phyloP scores from a whole-genome alignment of 768 basidiomycete species.

The Strobilomyces dryophilus region DNA sequence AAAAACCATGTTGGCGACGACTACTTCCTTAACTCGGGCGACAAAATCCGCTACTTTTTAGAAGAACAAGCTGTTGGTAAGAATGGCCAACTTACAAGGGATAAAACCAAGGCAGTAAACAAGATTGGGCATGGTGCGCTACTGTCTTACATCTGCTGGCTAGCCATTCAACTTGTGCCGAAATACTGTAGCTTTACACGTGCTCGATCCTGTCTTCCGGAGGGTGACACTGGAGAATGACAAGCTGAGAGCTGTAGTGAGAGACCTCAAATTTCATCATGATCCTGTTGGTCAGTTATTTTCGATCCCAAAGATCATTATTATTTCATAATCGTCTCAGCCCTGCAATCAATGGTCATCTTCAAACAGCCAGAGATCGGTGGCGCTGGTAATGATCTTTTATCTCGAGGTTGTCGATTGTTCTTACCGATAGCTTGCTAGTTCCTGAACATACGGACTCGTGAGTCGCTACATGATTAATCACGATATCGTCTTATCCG shows the following conservation, averaged over 20 bases:
- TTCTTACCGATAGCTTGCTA: conserved; percentile 22
- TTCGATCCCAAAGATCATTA: not conserved
- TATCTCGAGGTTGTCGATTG: not conserved
- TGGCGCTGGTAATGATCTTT: conserved; percentile 63
- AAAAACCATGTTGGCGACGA: conserved; percentile 82
- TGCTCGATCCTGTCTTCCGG: conserved; percentile 78
- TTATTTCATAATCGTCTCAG: conserved; percentile 33
- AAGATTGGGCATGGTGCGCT: conserved; percentile 85
- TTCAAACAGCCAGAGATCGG: conserved; percentile 93
- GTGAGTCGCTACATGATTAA: conserved; percentile 40
- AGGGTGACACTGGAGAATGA: conserved; percentile 79
- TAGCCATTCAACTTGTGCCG: not conserved
- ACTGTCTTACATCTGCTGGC: not conserved
- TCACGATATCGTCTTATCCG: not conserved
- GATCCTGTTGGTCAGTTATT: conserved; percentile 70
- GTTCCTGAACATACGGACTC: conserved; percentile 95
- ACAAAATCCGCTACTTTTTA: conserved; percentile 94
- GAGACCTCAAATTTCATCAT: conserved; percentile 76
- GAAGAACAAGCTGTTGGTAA: conserved; percentile 81
- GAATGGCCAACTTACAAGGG: conserved; percentile 63
- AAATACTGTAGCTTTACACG: conserved; percentile 64
- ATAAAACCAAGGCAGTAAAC: conserved; percentile 81
- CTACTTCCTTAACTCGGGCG: conserved; percentile 88
- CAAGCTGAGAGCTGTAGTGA: conserved; percentile 61
- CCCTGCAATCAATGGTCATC: conserved; percentile 92